phyloP scores from a whole-genome alignment of 768 basidiomycete species.

The Epithele typhae region DNA sequence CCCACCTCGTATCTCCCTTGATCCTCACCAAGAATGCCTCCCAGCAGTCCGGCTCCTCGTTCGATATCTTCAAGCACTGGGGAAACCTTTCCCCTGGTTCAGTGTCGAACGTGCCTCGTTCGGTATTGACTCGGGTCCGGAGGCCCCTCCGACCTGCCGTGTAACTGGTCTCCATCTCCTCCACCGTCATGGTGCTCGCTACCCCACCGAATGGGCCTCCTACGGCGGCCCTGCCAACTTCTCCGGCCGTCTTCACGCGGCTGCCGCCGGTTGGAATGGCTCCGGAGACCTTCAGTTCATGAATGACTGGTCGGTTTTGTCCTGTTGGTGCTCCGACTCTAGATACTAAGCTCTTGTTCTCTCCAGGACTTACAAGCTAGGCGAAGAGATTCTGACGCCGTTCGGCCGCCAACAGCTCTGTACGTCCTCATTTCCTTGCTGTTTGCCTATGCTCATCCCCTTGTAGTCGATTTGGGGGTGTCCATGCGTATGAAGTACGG shows the following conservation, averaged over 20 bases:
- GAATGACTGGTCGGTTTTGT: slow-evolving; percentile 65
- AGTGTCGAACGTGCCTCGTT: slow-evolving; percentile 62
- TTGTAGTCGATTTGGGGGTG: slow-evolving; percentile 37
- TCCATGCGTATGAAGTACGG: slow-evolving; percentile 40
- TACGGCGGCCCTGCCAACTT: slow-evolving; percentile 58
- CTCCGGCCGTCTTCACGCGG: slow-evolving; percentile 48
- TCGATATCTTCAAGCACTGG: slow-evolving; percentile 74
- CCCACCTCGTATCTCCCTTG: slow-evolving; percentile 51
- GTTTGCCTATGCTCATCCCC: neutral
- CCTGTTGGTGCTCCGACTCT: neutral
- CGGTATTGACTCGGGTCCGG: slow-evolving; percentile 69
- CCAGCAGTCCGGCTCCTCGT: slow-evolving; percentile 27
- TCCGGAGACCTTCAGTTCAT: slow-evolving; percentile 67
- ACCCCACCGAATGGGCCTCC: slow-evolving; percentile 60
- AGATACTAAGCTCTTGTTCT: neutral
- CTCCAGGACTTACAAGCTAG: slow-evolving; percentile 87
- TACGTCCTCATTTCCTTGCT: slow-evolving; percentile 34
- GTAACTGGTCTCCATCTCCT: slow-evolving; percentile 74
- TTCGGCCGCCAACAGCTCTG: slow-evolving; percentile 87
- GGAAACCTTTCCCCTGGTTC: slow-evolving; percentile 88
- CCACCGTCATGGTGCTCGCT: slow-evolving; percentile 79
- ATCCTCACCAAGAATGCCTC: slow-evolving; percentile 23
- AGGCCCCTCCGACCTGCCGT: slow-evolving; percentile 63
- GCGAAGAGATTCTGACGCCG: slow-evolving; percentile 86
- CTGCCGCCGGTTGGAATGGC: slow-evolving; percentile 57